Evolutionary conservation across 169 alveolate species (phyloP).

Genomic region (Theileria parva): DNA sequence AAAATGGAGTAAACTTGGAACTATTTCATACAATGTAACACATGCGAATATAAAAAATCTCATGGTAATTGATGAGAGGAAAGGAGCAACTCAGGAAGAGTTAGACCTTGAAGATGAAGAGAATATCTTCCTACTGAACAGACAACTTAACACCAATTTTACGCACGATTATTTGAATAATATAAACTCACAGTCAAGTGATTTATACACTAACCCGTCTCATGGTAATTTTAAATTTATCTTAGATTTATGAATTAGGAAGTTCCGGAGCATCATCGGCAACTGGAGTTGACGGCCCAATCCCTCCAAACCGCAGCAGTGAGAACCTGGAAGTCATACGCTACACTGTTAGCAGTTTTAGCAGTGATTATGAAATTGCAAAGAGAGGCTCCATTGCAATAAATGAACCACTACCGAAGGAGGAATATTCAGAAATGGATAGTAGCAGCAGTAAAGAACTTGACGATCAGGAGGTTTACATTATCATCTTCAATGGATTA

Average conservation of each 20-base stretch:
- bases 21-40: conserved; percentile 62
- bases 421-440: neutral
- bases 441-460: conserved; percentile 15
- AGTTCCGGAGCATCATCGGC: neutral
- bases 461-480: conserved; percentile 79
- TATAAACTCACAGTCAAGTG: neutral
- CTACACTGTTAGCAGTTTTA: neutral
- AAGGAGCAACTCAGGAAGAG: conserved; percentile 51
- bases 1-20: conserved; percentile 74
- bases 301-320: neutral
- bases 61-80: conserved; percentile 53
- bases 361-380: neutral
- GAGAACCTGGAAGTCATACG: neutral
- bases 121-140: conserved; percentile 4
- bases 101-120: conserved; percentile 35
- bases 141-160: neutral
- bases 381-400: neutral
- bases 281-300: neutral
- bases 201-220: neutral
- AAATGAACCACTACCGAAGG: neutral
- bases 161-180: neutral
- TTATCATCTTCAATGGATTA: conserved; percentile 82
- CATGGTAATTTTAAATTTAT: neutral
- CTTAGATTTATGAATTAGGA: neutral
- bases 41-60: conserved; percentile 25